Percentiles rank a stretch among this genome's conserved stretches.
These are phyloP conservation scores for Corchorus capsularis DNA, from an alignment of 345 rosid species.

Conservation along the genomic window DNA sequence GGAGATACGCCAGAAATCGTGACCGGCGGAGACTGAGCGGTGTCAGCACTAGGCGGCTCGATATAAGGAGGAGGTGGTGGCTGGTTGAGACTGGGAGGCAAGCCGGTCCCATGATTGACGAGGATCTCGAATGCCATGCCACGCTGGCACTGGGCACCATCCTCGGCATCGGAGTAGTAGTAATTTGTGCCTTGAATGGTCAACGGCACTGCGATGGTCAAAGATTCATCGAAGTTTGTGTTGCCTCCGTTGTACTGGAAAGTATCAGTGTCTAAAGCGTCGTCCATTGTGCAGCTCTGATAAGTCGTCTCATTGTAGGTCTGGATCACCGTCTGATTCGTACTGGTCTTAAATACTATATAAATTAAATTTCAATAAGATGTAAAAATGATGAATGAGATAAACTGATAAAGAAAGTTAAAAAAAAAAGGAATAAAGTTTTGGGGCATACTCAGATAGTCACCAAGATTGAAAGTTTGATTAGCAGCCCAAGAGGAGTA, in stretches of 20 bases:
- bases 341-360: conserved; percentile 55
- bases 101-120: conserved; percentile 55
- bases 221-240: conserved; percentile 30
- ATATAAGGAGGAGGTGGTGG: conserved; percentile 69
- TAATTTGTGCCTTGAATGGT: conserved; percentile 49
- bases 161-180: conserved; percentile 58
- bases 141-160: conserved; percentile 51
- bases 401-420: background rate
- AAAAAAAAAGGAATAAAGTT: background rate
- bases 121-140: conserved; percentile 65
- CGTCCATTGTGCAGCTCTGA: conserved; percentile 43
- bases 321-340: conserved; percentile 59
- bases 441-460: conserved; percentile 52
- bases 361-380: background rate
- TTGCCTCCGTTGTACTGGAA: conserved; percentile 48
- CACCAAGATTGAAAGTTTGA: conserved; percentile 60
- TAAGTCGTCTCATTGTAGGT: conserved; percentile 60
- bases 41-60: conserved; percentile 44
- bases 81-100: conserved; percentile 67
- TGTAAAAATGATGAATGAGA: background rate
- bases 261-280: conserved; percentile 39
- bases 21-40: conserved; percentile 40
- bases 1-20: conserved; percentile 28
- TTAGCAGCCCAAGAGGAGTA: conserved; percentile 60
- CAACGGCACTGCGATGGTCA: conserved; percentile 51